Evolutionary conservation across 1,139 yeast genomes (phyloP), one percentile per base, ranked within the genome.

Genomic region (Geotrichum candidum): DNA sequence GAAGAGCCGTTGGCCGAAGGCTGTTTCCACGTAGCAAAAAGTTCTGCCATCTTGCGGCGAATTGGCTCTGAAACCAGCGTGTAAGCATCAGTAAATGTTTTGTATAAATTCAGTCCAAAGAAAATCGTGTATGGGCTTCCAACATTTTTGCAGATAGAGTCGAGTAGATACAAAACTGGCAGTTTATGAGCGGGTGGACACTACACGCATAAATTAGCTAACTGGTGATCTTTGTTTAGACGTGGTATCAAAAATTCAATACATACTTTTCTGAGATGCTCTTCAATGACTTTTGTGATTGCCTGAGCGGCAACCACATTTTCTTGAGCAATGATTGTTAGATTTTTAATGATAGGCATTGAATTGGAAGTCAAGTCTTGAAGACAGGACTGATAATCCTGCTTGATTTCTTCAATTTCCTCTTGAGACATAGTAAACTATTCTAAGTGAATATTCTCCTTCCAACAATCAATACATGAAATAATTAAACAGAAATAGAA

Each of bases 61-160:
- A 86, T 83, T n/a, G 80, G 76, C 68, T 90, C 96, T 69, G 85
- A 87, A 51, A 89, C 94, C 63, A 87, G 77, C 38, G 90, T 82
- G 72, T 90, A 95, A 1, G 92, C 87, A 65, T 84, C 86, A 31
- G 90, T 85, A 74, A 87, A 94, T 2, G 89, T 77, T 68, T 80
- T 83, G 75, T 80, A 86, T 53, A 90, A 77, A 59, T 85, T 86
- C 77, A 82, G 70, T 5, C 91, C 88, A 71, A 92, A 85, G 64
- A 88, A 75, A 11, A 85, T 80, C 46, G 91, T 89, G 72, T 92
- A 94, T 0, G 98, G 97, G 64, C 85, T 82, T 6, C 97, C 97
- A 27, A 90, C 87, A 68, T 87, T 89, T 74, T 94, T 94, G 75
- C 96, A 88, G 56, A 94, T 88, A n/a, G 97, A 91, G 73, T 94